These are phyloP conservation scores for Fusarium euwallaceae DNA, from an alignment of 2,329 filamentous ascomycete genomes.

Conservation along the genomic window DNA sequence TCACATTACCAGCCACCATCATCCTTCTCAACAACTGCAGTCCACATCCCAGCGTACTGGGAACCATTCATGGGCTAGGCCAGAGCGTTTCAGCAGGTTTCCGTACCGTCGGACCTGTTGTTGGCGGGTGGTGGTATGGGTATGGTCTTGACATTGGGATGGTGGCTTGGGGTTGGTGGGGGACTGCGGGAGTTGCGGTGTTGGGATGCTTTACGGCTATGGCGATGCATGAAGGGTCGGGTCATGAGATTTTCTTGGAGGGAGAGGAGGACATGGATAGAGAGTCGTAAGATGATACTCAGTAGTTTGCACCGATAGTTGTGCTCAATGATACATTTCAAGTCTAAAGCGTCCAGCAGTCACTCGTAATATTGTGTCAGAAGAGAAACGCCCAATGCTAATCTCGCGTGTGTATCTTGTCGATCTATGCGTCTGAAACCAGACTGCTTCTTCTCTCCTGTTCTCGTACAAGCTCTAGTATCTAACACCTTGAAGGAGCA, in stretches of 20 bases:
- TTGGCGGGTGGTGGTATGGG: constrained; percentile 65
- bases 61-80: constrained; percentile 68
- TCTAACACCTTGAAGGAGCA: not conserved
- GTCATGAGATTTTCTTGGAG: constrained; percentile 70
- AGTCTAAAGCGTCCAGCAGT: no score
- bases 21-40: constrained; percentile 73
- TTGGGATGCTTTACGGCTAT: constrained; percentile 70
- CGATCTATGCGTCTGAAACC: not conserved
- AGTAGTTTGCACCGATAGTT: not conserved
- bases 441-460: not conserved
- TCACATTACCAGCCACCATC: constrained; percentile 70
- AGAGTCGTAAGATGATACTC: not conserved
- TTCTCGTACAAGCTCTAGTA: not conserved
- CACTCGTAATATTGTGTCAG: not conserved
- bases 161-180: constrained; percentile 64
- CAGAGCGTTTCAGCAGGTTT: constrained; percentile 64
- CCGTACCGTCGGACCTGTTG: constrained; percentile 63
- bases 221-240: constrained; percentile 74
- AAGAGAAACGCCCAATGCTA: not conserved
- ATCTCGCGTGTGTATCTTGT: not conserved
- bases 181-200: constrained; percentile 62
- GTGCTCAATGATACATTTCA: not conserved
- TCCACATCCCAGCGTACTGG: constrained; percentile 69
- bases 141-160: constrained; percentile 60
- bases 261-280: constrained; percentile 54